Base-by-base conservation (phyloP, 2,329 filamentous ascomycete genomes). In the Cladosporium cucumerinum region DNA sequence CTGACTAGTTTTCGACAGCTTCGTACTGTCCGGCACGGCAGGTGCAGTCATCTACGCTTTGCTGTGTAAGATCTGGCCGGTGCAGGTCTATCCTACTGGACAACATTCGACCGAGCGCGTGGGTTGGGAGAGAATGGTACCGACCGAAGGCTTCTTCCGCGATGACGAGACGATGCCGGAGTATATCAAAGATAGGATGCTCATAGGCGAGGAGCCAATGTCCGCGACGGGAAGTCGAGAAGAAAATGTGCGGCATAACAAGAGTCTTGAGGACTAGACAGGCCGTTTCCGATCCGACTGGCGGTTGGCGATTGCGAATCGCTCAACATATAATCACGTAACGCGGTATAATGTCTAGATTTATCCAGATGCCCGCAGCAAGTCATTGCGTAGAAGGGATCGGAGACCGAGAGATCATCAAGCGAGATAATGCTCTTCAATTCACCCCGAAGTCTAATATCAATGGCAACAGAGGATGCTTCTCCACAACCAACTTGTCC, bases 121-220 rank as follows among this genome's bases (percentile, higher is more conserved):
- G 39, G 61, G 64, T 5, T 64, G 69, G 65, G 71, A 71, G 59
- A 58, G n/a, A 5, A 69, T 71, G 70, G 67, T 66, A 7, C 55
- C 61, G 1, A 68, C 64, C 0, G 70, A 72, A 32, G 69, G 69
- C 18, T 71, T 70, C 63, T 70, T 70, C 36, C 23, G 55, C 14
- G 66, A 69, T 34, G 70, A 71, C 57, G 39, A 64, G 51, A 64
- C 66, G 23, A 48, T 67, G 49, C 69, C 69, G n/a, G 64, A 49
- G 3, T 68, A 70, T 30, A 66, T 68, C 16, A 59, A 30, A 18
- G 55, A 62, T 18, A 67, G 63, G 10, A 62, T 69, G 61, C 46
- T 70, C 7, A 58, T 66, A 48, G 69, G 68, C 14, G 64, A n/a
- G n/a, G n/a, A n/a, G n/a, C n/a, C n/a, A n/a, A n/a, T n/a, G n/a